Evolutionary conservation across 1,139 yeast species (phyloP).

Genomic region (Petasospora rhodanensis): DNA sequence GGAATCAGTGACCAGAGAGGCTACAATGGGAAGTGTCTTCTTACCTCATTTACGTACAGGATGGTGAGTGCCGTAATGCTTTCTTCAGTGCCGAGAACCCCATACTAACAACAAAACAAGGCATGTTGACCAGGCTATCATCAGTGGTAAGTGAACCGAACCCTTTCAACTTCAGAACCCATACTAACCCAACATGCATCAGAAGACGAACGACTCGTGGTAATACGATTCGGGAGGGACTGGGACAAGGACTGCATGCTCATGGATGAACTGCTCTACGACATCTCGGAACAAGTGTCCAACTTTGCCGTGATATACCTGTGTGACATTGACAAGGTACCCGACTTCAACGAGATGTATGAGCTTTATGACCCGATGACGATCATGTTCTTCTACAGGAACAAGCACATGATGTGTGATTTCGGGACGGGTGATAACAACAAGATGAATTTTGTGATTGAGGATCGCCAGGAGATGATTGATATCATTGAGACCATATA

Average conservation of each 20-base stretch:
- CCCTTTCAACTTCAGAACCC: not conserved
- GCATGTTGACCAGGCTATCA: constrained; percentile 97
- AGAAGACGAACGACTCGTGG: constrained; percentile 85
- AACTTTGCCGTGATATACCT: constrained; percentile 86
- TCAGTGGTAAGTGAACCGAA: constrained; percentile 30
- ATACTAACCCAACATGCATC: constrained; percentile 24
- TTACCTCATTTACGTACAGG: constrained; percentile 80
- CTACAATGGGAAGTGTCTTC: constrained; percentile 77
- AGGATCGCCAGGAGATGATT: constrained; percentile 82
- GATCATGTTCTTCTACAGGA: constrained; percentile 87
- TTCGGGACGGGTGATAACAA: constrained; percentile 98
- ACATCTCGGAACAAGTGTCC: constrained; percentile 76
- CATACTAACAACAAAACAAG: constrained; percentile 25
- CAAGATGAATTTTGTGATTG: constrained; percentile 76
- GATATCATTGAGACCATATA: constrained; percentile 88
- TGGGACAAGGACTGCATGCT: constrained; percentile 73
- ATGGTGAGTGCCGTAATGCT: constrained; percentile 4
- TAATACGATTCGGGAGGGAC: constrained; percentile 84
- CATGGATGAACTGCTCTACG: constrained; percentile 82
- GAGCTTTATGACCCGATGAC: constrained; percentile 89
- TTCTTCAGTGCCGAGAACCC: too few relatives aligned
- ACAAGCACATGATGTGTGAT: constrained; percentile 97
- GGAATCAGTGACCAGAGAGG: not conserved
- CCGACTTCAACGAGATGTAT: constrained; percentile 91
- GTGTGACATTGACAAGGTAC: constrained; percentile 84